phyloP scores from a whole-genome alignment of 805 yeast species.

The Sugiyamaella floridensis region DNA sequence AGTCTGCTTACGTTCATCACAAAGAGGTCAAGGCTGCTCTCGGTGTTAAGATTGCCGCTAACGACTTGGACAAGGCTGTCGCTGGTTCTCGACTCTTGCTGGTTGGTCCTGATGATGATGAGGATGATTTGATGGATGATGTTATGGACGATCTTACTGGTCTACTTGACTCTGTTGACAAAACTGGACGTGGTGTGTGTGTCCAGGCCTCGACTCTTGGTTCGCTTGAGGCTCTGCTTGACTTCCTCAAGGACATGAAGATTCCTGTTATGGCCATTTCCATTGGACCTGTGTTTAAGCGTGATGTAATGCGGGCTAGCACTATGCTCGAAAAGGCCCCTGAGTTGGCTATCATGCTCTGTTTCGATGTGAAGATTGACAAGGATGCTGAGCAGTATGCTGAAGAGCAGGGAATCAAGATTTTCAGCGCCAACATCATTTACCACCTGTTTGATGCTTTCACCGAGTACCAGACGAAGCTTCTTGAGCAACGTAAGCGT shows the following conservation, averaged over 20 bases:
- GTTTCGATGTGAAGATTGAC: constrained; percentile 96
- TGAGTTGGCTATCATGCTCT: constrained; percentile 93
- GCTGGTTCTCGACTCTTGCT: constrained; percentile 96
- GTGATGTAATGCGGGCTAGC: constrained; percentile 96
- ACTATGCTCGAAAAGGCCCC: constrained; percentile 96
- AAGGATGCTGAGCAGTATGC: constrained; percentile 99
- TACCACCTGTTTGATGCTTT: constrained; percentile 95
- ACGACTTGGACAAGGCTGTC: constrained; percentile 95
- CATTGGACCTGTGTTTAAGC: constrained; percentile 94
- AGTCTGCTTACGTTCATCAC: constrained; percentile 93
- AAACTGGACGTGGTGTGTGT: constrained; percentile 92
- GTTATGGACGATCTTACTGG: constrained; percentile 98
- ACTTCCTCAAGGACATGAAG: constrained; percentile 96
- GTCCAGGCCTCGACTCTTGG: constrained; percentile 99
- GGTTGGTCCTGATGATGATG: constrained; percentile 96
- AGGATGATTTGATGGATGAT: constrained; percentile 94
- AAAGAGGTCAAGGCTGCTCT: constrained; percentile 98
- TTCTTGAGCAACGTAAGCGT: constrained; percentile 83
- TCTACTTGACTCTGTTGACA: constrained; percentile 87
- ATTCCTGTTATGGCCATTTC: constrained; percentile 99
- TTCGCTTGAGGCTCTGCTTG: constrained; percentile 92
- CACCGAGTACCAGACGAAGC: constrained; percentile 81
- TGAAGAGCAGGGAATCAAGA: constrained; percentile 80
- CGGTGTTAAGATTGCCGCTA: constrained; percentile 98
- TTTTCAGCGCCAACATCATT: constrained; percentile 93